These are phyloP conservation scores for Pezicula neosporulosa DNA, from an alignment of 2,329 filamentous ascomycete genomes.

Conservation along the genomic window DNA sequence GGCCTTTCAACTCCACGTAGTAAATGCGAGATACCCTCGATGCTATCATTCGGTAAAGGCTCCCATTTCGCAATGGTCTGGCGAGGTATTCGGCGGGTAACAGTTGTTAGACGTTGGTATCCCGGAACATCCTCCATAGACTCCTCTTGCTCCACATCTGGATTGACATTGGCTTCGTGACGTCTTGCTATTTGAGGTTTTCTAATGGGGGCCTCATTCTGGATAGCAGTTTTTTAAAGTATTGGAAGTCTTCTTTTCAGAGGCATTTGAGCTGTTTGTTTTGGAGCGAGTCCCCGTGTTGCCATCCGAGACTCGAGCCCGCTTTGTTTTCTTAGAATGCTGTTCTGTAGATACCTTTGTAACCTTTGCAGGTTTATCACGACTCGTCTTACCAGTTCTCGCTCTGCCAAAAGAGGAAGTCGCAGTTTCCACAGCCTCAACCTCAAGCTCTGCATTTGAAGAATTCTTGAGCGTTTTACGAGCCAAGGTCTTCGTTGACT, in stretches of 20 bases:
- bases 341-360: not conserved
- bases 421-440: not conserved
- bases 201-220: too few relatives aligned
- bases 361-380: not conserved
- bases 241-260: too few relatives aligned
- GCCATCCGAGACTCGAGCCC: too few relatives aligned
- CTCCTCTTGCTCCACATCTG: not conserved
- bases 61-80: constrained; percentile 68
- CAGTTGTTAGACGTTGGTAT: constrained; percentile 50
- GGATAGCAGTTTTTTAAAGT: too few relatives aligned
- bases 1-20: constrained; percentile 58
- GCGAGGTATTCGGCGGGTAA: constrained; percentile 52
- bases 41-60: constrained; percentile 49
- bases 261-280: too few relatives aligned
- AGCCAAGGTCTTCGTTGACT: not conserved
- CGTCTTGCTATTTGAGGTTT: too few relatives aligned
- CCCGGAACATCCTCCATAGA: constrained; percentile 7
- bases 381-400: not conserved
- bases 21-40: constrained; percentile 52
- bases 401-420: not conserved
- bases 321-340: too few relatives aligned
- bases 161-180: not conserved
- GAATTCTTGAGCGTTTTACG: not conserved
- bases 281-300: too few relatives aligned
- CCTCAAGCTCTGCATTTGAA: not conserved